These are phyloP conservation scores for Phialophora tarda DNA, from an alignment of 2,329 filamentous ascomycete species.

Conservation along the genomic window DNA sequence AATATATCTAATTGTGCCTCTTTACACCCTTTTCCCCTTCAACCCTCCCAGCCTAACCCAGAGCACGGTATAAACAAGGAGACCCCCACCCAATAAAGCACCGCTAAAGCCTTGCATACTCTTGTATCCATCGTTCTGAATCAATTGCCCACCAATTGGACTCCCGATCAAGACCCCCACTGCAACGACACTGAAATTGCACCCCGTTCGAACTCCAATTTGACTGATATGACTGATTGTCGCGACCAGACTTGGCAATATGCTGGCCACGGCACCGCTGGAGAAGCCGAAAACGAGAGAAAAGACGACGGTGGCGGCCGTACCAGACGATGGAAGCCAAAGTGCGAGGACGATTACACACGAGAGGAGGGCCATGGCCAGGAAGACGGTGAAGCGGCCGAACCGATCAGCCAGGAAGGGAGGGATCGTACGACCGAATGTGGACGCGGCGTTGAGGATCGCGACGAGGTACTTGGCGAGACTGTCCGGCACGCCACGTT, in stretches of 20 bases:
- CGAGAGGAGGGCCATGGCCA: constrained; percentile 47
- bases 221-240: constrained; percentile 73
- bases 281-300: constrained; percentile 70
- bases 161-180: constrained; percentile 70
- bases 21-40: constrained; percentile 35
- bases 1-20: not conserved
- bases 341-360: constrained; percentile 59
- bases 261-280: constrained; percentile 69
- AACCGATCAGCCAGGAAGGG: constrained; percentile 43
- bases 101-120: constrained; percentile 71
- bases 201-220: constrained; percentile 71
- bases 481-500: constrained; percentile 54
- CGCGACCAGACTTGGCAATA: constrained; percentile 68
- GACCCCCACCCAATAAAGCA: constrained; percentile 54
- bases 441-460: constrained; percentile 57
- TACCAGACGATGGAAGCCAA: constrained; percentile 60
- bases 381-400: constrained; percentile 40
- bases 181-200: constrained; percentile 66
- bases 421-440: constrained; percentile 46
- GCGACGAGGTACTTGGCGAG: constrained; percentile 61
- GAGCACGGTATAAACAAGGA: constrained; percentile 46
- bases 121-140: constrained; percentile 57
- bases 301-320: constrained; percentile 67
- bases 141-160: constrained; percentile 70
- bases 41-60: constrained; percentile 45